Evolutionary conservation across 192 early-diverging fungal genomes (phyloP).

Genomic region (Backusella psychrophila): DNA sequence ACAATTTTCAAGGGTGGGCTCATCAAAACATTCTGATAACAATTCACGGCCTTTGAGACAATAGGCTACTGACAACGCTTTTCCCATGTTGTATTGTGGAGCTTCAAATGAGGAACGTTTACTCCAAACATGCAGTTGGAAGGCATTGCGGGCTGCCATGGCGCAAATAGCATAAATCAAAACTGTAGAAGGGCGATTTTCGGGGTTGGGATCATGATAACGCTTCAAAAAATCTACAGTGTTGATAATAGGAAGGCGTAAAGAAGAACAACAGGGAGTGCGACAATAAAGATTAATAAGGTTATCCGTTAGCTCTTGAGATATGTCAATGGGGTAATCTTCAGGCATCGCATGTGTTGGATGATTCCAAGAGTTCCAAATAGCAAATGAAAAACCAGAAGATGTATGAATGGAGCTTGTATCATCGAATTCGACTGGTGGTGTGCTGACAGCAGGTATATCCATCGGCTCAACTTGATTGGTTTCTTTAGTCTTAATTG

Average conservation of each 20-base stretch:
- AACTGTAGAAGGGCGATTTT: slow-evolving; percentile 22
- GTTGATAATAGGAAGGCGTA: slow-evolving; percentile 30
- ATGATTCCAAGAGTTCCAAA: slow-evolving; percentile 36
- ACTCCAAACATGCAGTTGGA: slow-evolving; percentile 38
- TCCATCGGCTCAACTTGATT: neutral
- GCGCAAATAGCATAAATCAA: slow-evolving; percentile 35
- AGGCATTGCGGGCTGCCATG: slow-evolving; percentile 38
- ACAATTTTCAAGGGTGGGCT: slow-evolving; percentile 31
- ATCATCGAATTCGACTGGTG: slow-evolving; percentile 17
- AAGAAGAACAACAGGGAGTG: slow-evolving; percentile 33
- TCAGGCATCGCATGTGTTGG: slow-evolving; percentile 27
- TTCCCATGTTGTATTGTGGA: slow-evolving; percentile 38
- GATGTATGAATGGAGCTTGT: slow-evolving; percentile 21
- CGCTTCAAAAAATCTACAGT: slow-evolving; percentile 17
- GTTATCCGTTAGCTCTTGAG: slow-evolving; percentile 35
- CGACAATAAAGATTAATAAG: slow-evolving; percentile 30
- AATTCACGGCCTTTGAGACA: slow-evolving; percentile 30
- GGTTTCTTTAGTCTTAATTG: slow-evolving; percentile 8
- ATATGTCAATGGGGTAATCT: slow-evolving; percentile 35
- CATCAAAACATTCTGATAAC: slow-evolving; percentile 37
- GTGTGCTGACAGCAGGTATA: neutral
- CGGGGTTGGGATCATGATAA: slow-evolving; percentile 16
- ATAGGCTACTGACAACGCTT: slow-evolving; percentile 32
- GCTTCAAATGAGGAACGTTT: slow-evolving; percentile 21
- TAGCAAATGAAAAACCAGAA: slow-evolving; percentile 16